These are phyloP conservation scores for Lolium perenne DNA, from an alignment of 176 grass and related monocot species.

Conservation along the genomic window DNA sequence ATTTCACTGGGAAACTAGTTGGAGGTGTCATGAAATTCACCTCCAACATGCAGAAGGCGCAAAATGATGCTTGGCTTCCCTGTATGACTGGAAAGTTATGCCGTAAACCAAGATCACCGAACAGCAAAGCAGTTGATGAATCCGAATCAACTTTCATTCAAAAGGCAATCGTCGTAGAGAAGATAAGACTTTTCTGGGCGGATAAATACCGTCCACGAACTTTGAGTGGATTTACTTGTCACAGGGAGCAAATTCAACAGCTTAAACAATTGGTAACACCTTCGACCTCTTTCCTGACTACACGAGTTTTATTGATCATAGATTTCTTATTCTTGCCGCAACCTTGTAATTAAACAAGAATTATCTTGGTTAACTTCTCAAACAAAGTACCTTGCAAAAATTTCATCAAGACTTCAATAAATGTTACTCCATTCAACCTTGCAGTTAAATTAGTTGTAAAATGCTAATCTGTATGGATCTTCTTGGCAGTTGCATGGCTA, in stretches of 20 bases:
- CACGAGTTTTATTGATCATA: background rate
- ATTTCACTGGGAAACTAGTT: slow-evolving; percentile 61
- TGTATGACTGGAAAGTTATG: slow-evolving; percentile 61
- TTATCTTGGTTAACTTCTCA: background rate
- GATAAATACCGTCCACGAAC: slow-evolving; percentile 64
- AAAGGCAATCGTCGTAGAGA: slow-evolving; percentile 63
- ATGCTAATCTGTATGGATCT: slow-evolving; percentile 6
- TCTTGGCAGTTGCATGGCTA: slow-evolving; percentile 36
- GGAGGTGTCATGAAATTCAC: slow-evolving; percentile 68
- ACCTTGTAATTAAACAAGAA: background rate
- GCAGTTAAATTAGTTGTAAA: slow-evolving; percentile 3
- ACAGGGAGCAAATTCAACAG: slow-evolving; percentile 66
- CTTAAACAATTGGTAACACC: slow-evolving; percentile 68
- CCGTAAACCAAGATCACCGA: slow-evolving; percentile 44
- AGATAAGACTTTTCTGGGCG: slow-evolving; percentile 71
- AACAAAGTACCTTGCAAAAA: slow-evolving; percentile 10
- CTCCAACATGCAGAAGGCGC: slow-evolving; percentile 58
- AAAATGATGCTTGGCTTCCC: slow-evolving; percentile 72
- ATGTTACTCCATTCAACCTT: background rate
- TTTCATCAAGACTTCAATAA: background rate
- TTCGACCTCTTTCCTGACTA: slow-evolving; percentile 23
- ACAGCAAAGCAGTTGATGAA: slow-evolving; percentile 41
- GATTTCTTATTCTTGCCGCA: slow-evolving; percentile 19
- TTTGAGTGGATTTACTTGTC: slow-evolving; percentile 69
- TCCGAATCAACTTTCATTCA: slow-evolving; percentile 65